Evolutionary conservation across 768 basidiomycete genomes (phyloP).

Genomic region (Suillus clintonianus): DNA sequence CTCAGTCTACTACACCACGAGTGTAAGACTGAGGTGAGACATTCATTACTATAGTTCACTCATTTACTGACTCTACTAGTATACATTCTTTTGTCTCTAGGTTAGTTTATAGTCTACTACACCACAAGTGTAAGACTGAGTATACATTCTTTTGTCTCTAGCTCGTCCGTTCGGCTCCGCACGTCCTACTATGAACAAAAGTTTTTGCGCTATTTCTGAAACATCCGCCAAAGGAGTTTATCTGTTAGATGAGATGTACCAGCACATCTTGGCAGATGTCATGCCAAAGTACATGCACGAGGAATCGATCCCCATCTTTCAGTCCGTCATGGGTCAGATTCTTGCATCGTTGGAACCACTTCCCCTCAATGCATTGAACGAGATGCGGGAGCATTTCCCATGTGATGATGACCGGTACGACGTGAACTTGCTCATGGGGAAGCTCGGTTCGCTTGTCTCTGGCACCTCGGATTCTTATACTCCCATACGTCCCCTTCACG

Average conservation of each 20-base stretch:
- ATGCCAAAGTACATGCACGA: not conserved
- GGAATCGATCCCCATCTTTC: not conserved
- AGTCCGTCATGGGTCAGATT: not conserved
- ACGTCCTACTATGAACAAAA: too few species aligned
- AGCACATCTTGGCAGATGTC: not conserved
- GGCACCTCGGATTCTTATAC: not conserved
- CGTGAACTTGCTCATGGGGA: not conserved
- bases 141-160: not conserved
- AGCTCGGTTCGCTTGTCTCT: constrained; percentile 4
- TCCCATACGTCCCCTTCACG: constrained; percentile 21
- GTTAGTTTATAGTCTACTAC: not conserved
- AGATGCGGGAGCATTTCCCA: not conserved
- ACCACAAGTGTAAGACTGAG: not conserved
- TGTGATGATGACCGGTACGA: constrained; percentile 23
- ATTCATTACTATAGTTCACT: not conserved
- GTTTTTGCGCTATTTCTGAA: not conserved
- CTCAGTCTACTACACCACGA: not conserved
- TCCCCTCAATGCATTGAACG: not conserved
- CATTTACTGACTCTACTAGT: not conserved
- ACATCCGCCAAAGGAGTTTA: not conserved
- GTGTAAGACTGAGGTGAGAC: not conserved
- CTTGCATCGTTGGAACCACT: constrained; percentile 4
- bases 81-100: not conserved
- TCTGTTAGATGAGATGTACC: constrained; percentile 8
- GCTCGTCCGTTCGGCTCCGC: too few species aligned